Base-by-base conservation (phyloP, 148 eudicot species). In the Selenicereus undatus region DNA sequence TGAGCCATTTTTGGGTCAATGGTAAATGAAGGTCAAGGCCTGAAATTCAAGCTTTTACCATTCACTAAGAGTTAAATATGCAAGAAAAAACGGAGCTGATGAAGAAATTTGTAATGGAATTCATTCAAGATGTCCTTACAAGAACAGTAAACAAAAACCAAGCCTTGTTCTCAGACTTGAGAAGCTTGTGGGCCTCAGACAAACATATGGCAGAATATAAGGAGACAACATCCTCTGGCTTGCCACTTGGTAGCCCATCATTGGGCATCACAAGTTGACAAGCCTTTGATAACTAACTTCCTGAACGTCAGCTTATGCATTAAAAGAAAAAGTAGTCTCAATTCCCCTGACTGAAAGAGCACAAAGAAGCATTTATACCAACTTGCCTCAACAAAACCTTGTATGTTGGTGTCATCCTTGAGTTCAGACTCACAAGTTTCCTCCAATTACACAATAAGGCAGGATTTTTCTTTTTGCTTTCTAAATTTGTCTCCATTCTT, bases 1-100 rank as follows among this genome's bases (percentile, higher is more conserved):
- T 86, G 83, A 82, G 87, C 88, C 98, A 90, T 91, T 75, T 42
- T 42, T 27, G 24, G 60, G 18, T 71, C 24, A 26, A 66, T 58
- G 20, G 11, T 48, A 50, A 35, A 71, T 56, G 0, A 42, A 22
- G 32, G 48, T 20, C 30, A 30, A 30, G 45, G 65, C 74, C 54
- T 11, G 13, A 11, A 64, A 13, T 58, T 58, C 22, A 71, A 20
- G 22, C 26, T 68, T 51, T 66, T 20, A 1, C 9, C 11, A n/a
- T 17, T 42, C 24, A 13, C 39, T 58, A 4, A 56, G 27, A n/a
- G 29, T 79, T 60, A 11, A 45, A 50, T 50, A 62, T 80, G 77
- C 27, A 70, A 20, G 75, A 80, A 60, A 81, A 71, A 0, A 39
- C 45, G 54, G 50, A 73, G 32, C 16, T 11, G 36, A 78, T 22